phyloP scores from a whole-genome alignment of 805 yeast species.

The Candida montana region DNA sequence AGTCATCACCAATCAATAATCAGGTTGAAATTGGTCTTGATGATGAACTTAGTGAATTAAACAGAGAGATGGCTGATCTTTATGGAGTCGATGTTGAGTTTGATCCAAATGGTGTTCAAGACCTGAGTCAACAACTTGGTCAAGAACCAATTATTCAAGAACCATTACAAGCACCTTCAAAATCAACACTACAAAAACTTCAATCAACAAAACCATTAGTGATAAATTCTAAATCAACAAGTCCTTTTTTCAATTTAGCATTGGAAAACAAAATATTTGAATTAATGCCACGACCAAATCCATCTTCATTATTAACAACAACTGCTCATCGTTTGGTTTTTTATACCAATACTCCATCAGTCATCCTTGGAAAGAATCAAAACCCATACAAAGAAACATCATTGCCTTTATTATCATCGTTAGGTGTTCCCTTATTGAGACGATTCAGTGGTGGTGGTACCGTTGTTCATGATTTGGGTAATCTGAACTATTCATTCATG shows the following conservation, averaged over 20 bases:
- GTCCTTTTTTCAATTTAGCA: constrained; percentile 76
- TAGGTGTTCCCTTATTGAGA: constrained; percentile 63
- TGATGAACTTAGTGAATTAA: constrained; percentile 30
- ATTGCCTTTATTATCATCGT: constrained; percentile 43
- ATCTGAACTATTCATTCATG: constrained; percentile 80
- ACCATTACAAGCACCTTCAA: neutral
- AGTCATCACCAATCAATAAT: no score
- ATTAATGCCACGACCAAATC: constrained; percentile 42
- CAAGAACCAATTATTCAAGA: neutral
- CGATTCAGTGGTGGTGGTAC: constrained; percentile 94
- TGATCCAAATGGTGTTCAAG: neutral
- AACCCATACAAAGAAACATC: constrained; percentile 89
- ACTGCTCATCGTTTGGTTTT: constrained; percentile 46
- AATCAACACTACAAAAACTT: constrained; percentile 22
- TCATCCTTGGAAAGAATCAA: constrained; percentile 95
- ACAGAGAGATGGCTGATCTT: constrained; percentile 28
- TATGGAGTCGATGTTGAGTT: constrained; percentile 17
- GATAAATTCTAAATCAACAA: constrained; percentile 49
- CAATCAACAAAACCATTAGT: constrained; percentile 39
- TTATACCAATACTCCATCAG: constrained; percentile 76
- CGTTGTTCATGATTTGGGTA: constrained; percentile 90
- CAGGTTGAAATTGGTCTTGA: neutral
- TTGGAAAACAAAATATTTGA: constrained; percentile 75
- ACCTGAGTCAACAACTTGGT: no score
- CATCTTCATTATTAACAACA: neutral